phyloP scores from a whole-genome alignment of 495 filamentous ascomycete species.

The Tuber magnatum region DNA sequence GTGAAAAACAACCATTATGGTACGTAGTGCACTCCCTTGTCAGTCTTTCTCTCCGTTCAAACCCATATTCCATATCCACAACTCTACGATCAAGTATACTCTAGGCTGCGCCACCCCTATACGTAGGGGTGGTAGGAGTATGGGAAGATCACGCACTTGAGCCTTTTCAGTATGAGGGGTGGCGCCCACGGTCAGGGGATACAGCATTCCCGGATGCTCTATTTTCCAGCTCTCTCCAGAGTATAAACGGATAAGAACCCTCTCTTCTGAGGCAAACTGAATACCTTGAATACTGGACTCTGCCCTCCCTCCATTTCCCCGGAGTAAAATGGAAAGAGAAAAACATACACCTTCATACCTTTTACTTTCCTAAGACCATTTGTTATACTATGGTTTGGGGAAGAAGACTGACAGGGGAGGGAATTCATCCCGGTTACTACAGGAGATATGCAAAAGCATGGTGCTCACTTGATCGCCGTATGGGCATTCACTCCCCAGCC shows the following conservation, averaged over 20 bases:
- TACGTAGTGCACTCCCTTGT: neutral
- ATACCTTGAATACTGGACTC: too few relatives aligned
- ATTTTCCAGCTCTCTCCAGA: neutral
- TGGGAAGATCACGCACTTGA: neutral
- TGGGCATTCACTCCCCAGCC: too few relatives aligned
- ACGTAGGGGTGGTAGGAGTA: neutral
- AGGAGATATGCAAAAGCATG: too few relatives aligned
- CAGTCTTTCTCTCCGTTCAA: neutral
- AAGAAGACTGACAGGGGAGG: too few relatives aligned
- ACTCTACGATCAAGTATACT: neutral
- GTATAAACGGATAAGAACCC: neutral
- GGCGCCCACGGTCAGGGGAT: neutral
- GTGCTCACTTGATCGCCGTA: too few relatives aligned
- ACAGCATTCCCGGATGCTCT: neutral
- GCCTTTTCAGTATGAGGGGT: neutral
- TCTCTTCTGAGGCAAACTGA: neutral
- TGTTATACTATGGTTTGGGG: too few relatives aligned
- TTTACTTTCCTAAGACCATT: too few relatives aligned
- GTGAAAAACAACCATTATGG: neutral
- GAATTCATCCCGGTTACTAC: too few relatives aligned
- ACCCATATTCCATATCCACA: neutral
- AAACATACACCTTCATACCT: too few relatives aligned
- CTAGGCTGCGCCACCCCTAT: neutral
- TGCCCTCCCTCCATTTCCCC: too few relatives aligned
- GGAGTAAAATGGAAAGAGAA: too few relatives aligned